phyloP scores from a whole-genome alignment of 2,329 filamentous ascomycete species.

The Beauveria scarabaeidicola region DNA sequence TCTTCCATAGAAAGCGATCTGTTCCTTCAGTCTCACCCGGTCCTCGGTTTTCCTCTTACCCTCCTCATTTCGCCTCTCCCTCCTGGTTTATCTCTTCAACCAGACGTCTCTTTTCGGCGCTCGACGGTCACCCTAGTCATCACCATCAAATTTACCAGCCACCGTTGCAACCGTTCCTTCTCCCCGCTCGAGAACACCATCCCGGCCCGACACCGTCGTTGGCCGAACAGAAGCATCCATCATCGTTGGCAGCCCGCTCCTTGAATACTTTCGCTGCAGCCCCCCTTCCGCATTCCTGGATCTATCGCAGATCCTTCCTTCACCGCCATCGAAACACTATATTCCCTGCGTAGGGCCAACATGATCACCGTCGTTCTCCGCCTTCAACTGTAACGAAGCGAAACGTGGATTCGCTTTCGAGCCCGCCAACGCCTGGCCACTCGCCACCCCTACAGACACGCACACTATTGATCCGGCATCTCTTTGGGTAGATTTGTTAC shows the following conservation, averaged over 20 bases:
- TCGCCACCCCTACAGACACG: neutral
- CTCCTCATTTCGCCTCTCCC: neutral
- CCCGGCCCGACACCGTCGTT: neutral
- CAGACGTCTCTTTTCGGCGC: neutral
- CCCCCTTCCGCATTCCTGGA: neutral
- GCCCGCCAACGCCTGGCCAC: slow-evolving; percentile 10
- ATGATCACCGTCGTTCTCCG: slow-evolving; percentile 7
- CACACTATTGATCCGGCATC: slow-evolving; percentile 9
- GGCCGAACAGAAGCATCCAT: neutral
- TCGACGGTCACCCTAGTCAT: neutral
- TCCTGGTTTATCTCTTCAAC: neutral
- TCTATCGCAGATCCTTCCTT: neutral
- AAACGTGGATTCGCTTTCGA: slow-evolving; percentile 10
- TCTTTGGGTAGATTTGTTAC: slow-evolving; percentile 12
- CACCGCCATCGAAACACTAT: neutral
- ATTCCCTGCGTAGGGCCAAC: slow-evolving; percentile 2
- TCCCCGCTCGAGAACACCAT: neutral
- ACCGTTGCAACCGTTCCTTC: neutral
- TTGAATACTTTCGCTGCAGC: neutral
- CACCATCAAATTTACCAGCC: neutral
- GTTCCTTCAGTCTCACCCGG: neutral
- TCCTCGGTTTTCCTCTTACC: neutral
- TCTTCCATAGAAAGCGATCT: slow-evolving; percentile 4
- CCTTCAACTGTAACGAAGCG: slow-evolving; percentile 3
- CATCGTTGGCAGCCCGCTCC: neutral